phyloP scores from a whole-genome alignment of 1,284 basidiomycete genomes.

The Mycena citricolor region DNA sequence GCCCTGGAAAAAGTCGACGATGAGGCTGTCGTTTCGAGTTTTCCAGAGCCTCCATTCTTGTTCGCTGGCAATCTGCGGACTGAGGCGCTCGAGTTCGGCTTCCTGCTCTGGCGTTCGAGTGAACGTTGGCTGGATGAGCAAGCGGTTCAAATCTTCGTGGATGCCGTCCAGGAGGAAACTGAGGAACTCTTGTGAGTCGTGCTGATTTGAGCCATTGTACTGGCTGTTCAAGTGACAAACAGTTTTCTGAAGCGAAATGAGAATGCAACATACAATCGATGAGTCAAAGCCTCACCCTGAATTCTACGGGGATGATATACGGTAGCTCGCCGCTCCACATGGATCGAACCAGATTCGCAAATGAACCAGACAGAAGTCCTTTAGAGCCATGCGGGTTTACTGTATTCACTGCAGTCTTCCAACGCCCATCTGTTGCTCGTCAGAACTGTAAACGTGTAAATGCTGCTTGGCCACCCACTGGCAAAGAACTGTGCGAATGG shows the following conservation, averaged over 20 bases:
- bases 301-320: conserved; percentile 82
- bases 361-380: conserved; percentile 81
- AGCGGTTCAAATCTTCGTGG: conserved; percentile 94
- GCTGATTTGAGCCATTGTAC: conserved; percentile 91
- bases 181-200: conserved; percentile 97
- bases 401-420: conserved; percentile 86
- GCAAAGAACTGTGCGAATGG: conserved; percentile 91
- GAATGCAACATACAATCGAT: no score
- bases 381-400: conserved; percentile 88
- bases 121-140: conserved; percentile 74
- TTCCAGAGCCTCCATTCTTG: conserved; percentile 93
- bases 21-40: conserved; percentile 88
- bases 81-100: conserved; percentile 82
- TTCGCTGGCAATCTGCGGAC: conserved; percentile 88
- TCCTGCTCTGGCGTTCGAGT: conserved; percentile 84
- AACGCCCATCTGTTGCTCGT: conserved; percentile 88
- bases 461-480: conserved; percentile 58
- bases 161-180: conserved; percentile 93
- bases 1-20: conserved; percentile 98
- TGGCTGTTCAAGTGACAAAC: conserved; percentile 69
- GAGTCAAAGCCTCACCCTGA: conserved; percentile 68
- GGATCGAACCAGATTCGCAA: conserved; percentile 81
- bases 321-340: conserved; percentile 89
- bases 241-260: conserved; percentile 9
- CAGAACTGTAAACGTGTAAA: no score